Conservation (phyloP, 2,329 filamentous ascomycete genomes). For the Colletotrichum cereale region DNA sequence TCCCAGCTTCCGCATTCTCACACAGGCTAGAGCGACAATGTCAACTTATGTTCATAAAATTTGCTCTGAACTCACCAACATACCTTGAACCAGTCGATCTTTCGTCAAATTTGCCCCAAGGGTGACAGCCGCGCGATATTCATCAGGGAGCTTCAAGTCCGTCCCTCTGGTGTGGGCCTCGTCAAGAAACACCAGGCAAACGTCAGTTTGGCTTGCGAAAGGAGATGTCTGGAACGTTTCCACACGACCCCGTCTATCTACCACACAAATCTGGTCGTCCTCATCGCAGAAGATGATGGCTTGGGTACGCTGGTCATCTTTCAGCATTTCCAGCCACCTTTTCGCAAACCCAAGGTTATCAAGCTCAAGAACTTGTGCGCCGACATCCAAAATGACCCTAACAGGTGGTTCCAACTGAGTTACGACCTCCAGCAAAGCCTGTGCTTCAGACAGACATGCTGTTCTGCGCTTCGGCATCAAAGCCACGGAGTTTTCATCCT, state of each 20-base stretch:
- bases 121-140: too few relatives aligned
- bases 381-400: slow-evolving; percentile 77
- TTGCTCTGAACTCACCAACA: slow-evolving; percentile 38
- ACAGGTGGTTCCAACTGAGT: slow-evolving; percentile 52
- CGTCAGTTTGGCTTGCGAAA: slow-evolving; percentile 66
- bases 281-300: slow-evolving; percentile 70
- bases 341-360: slow-evolving; percentile 67
- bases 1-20: slow-evolving; percentile 74
- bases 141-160: slow-evolving; percentile 74
- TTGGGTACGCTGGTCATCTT: slow-evolving; percentile 45
- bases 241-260: slow-evolving; percentile 60
- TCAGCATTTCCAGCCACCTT: slow-evolving; percentile 60
- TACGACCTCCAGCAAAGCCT: slow-evolving; percentile 61
- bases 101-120: slow-evolving; percentile 75
- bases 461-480: slow-evolving; percentile 42
- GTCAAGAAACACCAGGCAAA: slow-evolving; percentile 77
- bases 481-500: slow-evolving; percentile 60
- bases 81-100: slow-evolving; percentile 77
- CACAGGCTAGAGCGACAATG: too few relatives aligned
- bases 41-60: too few relatives aligned
- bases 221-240: slow-evolving; percentile 70
- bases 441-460: slow-evolving; percentile 48
- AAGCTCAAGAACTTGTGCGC: slow-evolving; percentile 76
- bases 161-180: too few relatives aligned
- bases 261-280: slow-evolving; percentile 65